Evolutionary conservation across 148 eudicot species (phyloP).

Genomic region (Drosera capensis): DNA sequence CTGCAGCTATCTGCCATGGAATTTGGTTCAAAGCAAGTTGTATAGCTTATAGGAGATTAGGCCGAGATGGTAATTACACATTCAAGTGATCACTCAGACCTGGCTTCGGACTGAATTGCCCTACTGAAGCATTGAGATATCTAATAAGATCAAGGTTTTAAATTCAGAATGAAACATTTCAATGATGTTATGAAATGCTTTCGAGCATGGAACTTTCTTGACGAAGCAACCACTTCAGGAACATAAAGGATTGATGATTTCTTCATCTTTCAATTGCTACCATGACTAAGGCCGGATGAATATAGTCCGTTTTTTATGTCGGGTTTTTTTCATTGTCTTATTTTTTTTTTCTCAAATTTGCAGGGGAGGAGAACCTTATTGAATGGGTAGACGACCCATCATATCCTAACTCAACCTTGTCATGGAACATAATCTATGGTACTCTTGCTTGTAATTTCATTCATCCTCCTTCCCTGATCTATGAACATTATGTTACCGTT

Average conservation of each 20-base stretch:
- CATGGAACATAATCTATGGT: constrained; percentile 66
- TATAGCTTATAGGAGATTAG: background rate
- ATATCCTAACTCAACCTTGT: constrained; percentile 42
- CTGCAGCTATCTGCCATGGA: background rate
- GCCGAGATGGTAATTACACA: background rate
- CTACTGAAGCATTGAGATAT: too few relatives aligned
- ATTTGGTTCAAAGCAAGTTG: background rate
- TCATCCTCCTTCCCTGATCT: background rate
- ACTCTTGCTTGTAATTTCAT: background rate
- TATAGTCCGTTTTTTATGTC: too few relatives aligned
- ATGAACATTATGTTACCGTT: background rate
- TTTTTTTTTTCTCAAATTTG: background rate
- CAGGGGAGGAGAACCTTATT: constrained; percentile 57
- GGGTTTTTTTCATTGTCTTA: background rate
- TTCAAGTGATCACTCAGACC: too few relatives aligned
- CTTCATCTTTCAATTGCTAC: too few relatives aligned
- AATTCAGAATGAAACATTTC: too few relatives aligned
- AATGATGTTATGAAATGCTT: too few relatives aligned
- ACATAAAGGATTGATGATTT: too few relatives aligned
- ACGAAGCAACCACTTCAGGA: too few relatives aligned
- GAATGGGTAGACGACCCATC: constrained; percentile 70
- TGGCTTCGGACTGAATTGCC: too few relatives aligned
- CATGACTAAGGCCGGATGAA: too few relatives aligned
- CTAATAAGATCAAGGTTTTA: too few relatives aligned
- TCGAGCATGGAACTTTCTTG: too few relatives aligned